These are phyloP conservation scores for Penicillium polonicum DNA, from an alignment of 2,329 filamentous ascomycete genomes.

Conservation along the genomic window DNA sequence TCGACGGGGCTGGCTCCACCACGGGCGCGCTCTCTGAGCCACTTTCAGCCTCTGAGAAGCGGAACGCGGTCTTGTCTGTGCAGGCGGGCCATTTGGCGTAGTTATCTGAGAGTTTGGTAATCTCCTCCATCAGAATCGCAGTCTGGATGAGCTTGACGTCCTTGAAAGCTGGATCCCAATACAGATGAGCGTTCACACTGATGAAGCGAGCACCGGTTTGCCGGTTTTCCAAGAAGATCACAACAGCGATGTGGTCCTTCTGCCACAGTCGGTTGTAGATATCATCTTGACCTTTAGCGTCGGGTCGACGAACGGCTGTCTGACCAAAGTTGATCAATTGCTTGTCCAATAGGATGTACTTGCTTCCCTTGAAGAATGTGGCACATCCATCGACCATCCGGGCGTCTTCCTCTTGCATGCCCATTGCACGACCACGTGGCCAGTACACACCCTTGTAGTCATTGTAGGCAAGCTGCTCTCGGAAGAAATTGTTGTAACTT, in stretches of 20 bases:
- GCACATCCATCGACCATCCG: conserved; percentile 93
- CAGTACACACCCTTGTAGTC: conserved; percentile 95
- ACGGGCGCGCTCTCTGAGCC: conserved; percentile 47
- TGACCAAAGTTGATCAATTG: conserved; percentile 89
- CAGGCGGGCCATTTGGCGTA: conserved; percentile 77
- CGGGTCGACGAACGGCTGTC: conserved; percentile 87
- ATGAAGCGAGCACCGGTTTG: conserved; percentile 87
- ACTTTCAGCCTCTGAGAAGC: conserved; percentile 51
- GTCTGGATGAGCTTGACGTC: conserved; percentile 98
- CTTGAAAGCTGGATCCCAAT: conserved; percentile 86
- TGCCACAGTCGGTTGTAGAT: conserved; percentile 99
- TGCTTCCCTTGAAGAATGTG: conserved; percentile 93
- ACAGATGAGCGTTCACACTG: conserved; percentile 89
- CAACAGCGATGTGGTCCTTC: conserved; percentile 91
- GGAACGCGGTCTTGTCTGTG: conserved; percentile 69
- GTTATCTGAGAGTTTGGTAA: conserved; percentile 80
- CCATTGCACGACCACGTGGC: conserved; percentile 84
- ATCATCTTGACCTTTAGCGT: conserved; percentile 96
- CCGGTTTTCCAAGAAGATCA: conserved; percentile 90
- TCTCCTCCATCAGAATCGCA: conserved; percentile 88
- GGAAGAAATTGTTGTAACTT: conserved; percentile 88
- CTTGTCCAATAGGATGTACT: conserved; percentile 92
- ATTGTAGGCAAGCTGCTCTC: conserved; percentile 76
- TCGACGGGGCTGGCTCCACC: conserved; percentile 70
- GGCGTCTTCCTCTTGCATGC: conserved; percentile 86